Percentiles rank a stretch among this genome's conserved stretches.
Evolutionary conservation across 108 stramenopile genomes (phyloP).

Genomic region (Cyclostephanos tholiformis): DNA sequence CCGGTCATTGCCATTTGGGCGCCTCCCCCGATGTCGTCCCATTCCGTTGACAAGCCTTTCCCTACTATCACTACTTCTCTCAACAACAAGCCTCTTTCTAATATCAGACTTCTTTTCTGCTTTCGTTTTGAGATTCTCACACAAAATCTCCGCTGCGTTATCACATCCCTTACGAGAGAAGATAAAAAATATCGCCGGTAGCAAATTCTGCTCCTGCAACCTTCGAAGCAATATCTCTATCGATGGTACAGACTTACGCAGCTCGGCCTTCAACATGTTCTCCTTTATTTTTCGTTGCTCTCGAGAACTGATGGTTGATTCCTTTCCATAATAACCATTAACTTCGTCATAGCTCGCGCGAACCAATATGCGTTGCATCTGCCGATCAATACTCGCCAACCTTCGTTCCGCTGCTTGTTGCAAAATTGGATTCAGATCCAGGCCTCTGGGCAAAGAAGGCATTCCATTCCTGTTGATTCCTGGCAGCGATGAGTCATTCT

Average conservation of each 20-base stretch:
- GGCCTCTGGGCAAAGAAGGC: conserved; percentile 52
- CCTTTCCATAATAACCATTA: conserved; percentile 41
- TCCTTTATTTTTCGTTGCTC: conserved; percentile 71
- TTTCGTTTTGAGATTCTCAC: conserved; percentile 47
- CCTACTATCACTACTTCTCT: conserved; percentile 25
- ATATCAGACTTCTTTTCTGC: conserved; percentile 21
- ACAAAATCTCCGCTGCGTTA: conserved; percentile 71
- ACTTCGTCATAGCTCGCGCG: conserved; percentile 35
- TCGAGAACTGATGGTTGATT: conserved; percentile 45
- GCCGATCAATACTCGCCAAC: conserved; percentile 59
- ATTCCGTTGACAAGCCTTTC: conserved; percentile 18
- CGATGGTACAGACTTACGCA: conserved; percentile 75
- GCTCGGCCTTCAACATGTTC: conserved; percentile 65
- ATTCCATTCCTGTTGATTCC: conserved; percentile 35
- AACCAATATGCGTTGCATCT: conserved; percentile 57
- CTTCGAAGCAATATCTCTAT: conserved; percentile 61
- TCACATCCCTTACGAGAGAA: conserved; percentile 92
- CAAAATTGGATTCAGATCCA: conserved; percentile 67
- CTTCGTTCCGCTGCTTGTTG: conserved; percentile 51
- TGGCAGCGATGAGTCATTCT: conserved; percentile 6
- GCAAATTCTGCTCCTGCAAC: conserved; percentile 65
- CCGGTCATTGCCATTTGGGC: conserved; percentile 31
- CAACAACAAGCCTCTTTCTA: conserved; percentile 31
- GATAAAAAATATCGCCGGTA: conserved; percentile 95
- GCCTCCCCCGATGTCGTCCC: conserved; percentile 44